These are phyloP conservation scores for Solanum appendiculatum DNA, from an alignment of 257 asterid species.

Conservation along the genomic window DNA sequence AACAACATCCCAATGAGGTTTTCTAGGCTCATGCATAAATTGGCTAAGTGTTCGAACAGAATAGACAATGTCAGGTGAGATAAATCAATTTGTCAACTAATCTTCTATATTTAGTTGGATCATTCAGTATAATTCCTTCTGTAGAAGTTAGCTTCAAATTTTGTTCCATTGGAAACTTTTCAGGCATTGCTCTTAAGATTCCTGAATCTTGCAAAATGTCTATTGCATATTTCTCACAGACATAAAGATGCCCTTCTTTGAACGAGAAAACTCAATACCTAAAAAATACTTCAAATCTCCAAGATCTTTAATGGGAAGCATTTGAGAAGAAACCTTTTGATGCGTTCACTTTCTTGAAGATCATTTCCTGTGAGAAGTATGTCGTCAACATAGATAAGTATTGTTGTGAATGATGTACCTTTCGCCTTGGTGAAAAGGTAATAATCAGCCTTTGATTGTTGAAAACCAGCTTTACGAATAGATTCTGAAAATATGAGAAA, in stretches of 20 bases:
- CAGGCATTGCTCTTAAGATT: not conserved
- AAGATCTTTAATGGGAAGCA: not conserved
- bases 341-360: not conserved
- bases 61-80: not conserved
- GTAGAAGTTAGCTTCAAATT: not conserved
- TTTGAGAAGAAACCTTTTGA: not conserved
- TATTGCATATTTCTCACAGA: not conserved
- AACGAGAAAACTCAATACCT: not conserved
- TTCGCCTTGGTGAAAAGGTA: not conserved
- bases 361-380: not conserved
- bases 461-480: not conserved
- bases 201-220: not conserved
- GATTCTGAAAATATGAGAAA: not conserved
- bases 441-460: not conserved
- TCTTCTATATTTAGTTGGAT: not conserved
- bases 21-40: not conserved
- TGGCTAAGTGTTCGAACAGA: not conserved
- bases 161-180: not conserved
- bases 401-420: not conserved
- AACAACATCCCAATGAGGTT: not conserved
- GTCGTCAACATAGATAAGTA: not conserved
- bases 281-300: not conserved
- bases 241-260: not conserved
- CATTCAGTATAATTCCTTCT: not conserved
- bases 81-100: not conserved